Evolutionary conservation across 768 basidiomycete genomes (phyloP), one percentile per base, ranked within the genome.

Genomic region (Mycena maculata): DNA sequence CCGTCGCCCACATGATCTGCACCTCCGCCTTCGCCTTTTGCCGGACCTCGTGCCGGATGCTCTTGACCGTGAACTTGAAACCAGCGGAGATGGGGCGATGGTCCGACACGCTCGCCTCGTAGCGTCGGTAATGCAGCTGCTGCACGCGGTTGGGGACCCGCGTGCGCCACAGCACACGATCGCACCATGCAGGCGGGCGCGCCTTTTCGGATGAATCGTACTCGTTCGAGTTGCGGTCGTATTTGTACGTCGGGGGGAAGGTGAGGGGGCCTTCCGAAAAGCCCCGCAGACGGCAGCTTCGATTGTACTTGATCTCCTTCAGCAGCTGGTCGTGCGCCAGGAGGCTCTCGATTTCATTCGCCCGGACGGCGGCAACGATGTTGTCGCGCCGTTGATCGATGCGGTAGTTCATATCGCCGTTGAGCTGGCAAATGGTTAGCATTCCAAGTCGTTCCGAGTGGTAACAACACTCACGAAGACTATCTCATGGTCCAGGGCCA

Each of bases 381-480:
- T 87, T 84, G 25, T 98, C 96, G 27, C 97, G 86, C 2, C 95
- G 89, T 73, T 93, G 90, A 78, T 99, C 96, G 71, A 99, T 96
- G 47, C 97, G 95, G 76, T 98, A 99, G 79, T 99, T 99, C 81
- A 99, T 86, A 78, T 99, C 97, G 0, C 97, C 97, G 66, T 91
- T 94, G 52, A 96, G 78, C 93, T 95, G 63, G 11, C 2, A 25
- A 22, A 30, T 33, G 66, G 60, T 23, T 13, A 48, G 62, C 25
- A 15, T n/a, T n/a, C n/a, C 31, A n/a, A 16, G 63, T 28, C 13
- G 27, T 18, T 3, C 28, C 25, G 16, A 27, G 27, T 36, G 22
- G 33, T 28, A 16, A 54, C 23, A 18, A 12, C 15, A 86, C 90
- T 76, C 74, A 96, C 92, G 59, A 98, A 90, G 61, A 96, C 94